Evolutionary conservation across 192 early-diverging fungal genomes (phyloP), one percentile per base, ranked within the genome.

Genomic region (Gorgonomyces haynaldii): DNA sequence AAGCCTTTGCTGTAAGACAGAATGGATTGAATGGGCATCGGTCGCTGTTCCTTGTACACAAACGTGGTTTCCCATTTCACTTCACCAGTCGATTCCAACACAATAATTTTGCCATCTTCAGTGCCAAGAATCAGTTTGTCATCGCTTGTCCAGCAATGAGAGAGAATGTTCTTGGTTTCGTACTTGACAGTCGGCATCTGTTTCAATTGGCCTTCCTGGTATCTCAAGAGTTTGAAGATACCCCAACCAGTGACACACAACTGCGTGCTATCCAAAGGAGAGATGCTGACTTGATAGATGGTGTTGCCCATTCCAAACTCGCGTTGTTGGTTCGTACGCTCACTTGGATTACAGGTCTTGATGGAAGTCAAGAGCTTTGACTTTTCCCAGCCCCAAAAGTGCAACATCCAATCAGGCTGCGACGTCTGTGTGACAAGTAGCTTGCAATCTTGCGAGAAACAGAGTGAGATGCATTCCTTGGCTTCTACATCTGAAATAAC

Each of bases 331-430:
- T 27, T 34, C 50, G 20, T 52, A 57, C 19, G 19, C n/a, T 46
- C 31, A 35, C 38, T 42, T 17, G 17, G 37, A 20, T 40, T 34
- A 13, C 57, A 52, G 24, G 63, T 63, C 34, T 53, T 58, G 9
- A 69, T 55, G 4, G 62, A 58, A 13, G 72, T 70, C 61, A 78
- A 58, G 12, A 69, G 41, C 45, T 79, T 69, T 10, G 59, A 52
- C 52, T 78, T 78, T 52, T 75, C 70, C 70, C 77, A 80, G 15
- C 61, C 50, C 77, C 77, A 80, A 37, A 69, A 72, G 55, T 72
- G 64, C 4, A 75, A 51, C 31, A 52, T 72, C 71, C 75, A 78
- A 45, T 80, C 77, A n/a, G 73, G 76, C 1, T 52, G 52, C 2
- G 67, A 64, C 0, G 72, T 46, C 40, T 75, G 69, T 5, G 72